A percentile compares a stretch with the other conserved stretches of the same genome.
Evolutionary conservation across 805 yeast species (phyloP).

Genomic region (Cyberlindnera galapagoensis): DNA sequence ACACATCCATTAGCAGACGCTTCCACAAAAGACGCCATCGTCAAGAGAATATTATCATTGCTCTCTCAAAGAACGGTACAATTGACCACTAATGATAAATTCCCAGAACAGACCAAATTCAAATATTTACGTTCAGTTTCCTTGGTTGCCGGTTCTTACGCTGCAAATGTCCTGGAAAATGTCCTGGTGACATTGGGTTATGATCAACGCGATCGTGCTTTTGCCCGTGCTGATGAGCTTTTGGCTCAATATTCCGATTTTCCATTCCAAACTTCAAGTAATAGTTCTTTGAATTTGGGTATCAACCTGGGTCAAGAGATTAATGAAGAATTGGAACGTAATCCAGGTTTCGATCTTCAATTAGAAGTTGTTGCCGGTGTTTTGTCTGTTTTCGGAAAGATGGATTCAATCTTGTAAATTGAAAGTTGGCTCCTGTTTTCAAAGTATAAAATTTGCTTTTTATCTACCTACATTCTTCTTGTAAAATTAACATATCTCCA

Average conservation of each 20-base stretch:
- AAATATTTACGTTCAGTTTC: slow-evolving; percentile 72
- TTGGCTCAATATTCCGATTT: slow-evolving; percentile 74
- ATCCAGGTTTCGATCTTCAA: slow-evolving; percentile 47
- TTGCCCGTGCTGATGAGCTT: slow-evolving; percentile 90
- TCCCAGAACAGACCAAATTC: slow-evolving; percentile 63
- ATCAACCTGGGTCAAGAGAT: slow-evolving; percentile 50
- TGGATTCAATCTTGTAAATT: slow-evolving; percentile 73
- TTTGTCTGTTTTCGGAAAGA: slow-evolving; percentile 78
- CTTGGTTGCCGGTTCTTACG: slow-evolving; percentile 83
- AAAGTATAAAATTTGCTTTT: neutral
- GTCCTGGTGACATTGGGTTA: slow-evolving; percentile 70
- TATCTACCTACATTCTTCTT: neutral
- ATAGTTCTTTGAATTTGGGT: slow-evolving; percentile 67
- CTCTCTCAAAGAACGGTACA: slow-evolving; percentile 68
- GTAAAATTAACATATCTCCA: no score
- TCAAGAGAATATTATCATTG: slow-evolving; percentile 61
- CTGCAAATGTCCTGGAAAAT: slow-evolving; percentile 94
- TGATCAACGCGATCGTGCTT: slow-evolving; percentile 88
- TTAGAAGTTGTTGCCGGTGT: slow-evolving; percentile 93
- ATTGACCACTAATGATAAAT: slow-evolving; percentile 51
- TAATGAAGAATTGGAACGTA: slow-evolving; percentile 37
- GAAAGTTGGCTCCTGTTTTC: no score
- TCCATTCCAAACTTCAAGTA: slow-evolving; percentile 66
- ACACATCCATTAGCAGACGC: slow-evolving; percentile 94
- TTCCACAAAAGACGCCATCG: slow-evolving; percentile 74